A percentile compares a stretch with the other conserved stretches of the same genome.
These are phyloP conservation scores for Talaromyces ruber DNA, from an alignment of 495 filamentous ascomycete species.

Conservation along the genomic window DNA sequence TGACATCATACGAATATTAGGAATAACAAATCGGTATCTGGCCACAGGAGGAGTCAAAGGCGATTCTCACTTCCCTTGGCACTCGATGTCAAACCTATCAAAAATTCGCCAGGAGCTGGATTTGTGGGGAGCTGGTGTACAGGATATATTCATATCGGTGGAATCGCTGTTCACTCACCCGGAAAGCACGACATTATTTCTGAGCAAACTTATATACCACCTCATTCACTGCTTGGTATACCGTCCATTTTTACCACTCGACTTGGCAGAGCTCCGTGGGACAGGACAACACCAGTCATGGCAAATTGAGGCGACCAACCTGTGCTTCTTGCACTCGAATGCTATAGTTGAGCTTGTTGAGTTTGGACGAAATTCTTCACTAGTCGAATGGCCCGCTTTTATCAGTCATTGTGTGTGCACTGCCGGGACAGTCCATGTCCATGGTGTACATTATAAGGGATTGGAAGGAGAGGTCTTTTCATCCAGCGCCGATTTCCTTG, in stretches of 20 bases:
- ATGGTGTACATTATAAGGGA: constrained; percentile 70
- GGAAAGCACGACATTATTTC: constrained; percentile 66
- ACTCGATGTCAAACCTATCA: constrained; percentile 72
- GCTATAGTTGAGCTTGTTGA: constrained; percentile 78
- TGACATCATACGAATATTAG: constrained; percentile 72
- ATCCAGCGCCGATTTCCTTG: constrained; percentile 60
- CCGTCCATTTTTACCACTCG: constrained; percentile 75
- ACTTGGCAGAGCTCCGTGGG: constrained; percentile 67
- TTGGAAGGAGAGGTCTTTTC: constrained; percentile 56
- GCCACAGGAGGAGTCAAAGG: constrained; percentile 79
- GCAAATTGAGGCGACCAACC: constrained; percentile 81
- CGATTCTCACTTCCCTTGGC: constrained; percentile 85
- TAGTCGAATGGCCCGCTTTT: constrained; percentile 76
- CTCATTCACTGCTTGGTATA: constrained; percentile 79
- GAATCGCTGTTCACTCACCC: constrained; percentile 66
- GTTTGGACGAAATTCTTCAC: constrained; percentile 53
- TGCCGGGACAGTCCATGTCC: constrained; percentile 76
- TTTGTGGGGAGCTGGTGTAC: constrained; percentile 72
- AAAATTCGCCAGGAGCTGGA: constrained; percentile 81
- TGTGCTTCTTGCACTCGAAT: constrained; percentile 81
- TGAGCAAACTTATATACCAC: constrained; percentile 80
- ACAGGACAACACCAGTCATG: constrained; percentile 80
- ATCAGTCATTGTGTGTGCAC: constrained; percentile 76
- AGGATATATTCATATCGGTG: constrained; percentile 68
- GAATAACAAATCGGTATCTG: constrained; percentile 75